Base-by-base conservation (phyloP, 768 basidiomycete species). In the Zangia roseola region DNA sequence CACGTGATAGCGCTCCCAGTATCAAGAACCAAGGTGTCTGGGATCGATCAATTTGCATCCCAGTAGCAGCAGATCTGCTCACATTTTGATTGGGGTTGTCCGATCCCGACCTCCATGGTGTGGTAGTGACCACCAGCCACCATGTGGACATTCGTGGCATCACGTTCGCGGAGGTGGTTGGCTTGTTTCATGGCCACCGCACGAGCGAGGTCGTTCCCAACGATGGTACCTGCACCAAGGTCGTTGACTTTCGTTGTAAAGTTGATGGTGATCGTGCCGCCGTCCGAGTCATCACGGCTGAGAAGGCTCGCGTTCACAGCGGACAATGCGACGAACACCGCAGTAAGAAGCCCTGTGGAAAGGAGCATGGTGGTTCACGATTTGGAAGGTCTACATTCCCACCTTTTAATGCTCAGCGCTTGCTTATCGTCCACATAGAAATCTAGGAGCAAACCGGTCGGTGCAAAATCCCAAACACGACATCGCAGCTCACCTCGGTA, bases 1-100 rank as follows among this genome's bases (percentile, higher is more conserved):
- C 63, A 65, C 12, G 63, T 65, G 43, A 62, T 65, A 24, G 59
- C 53, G 35, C 64, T 66, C 17, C 63, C 45, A 14, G 64, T 65
- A 39, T 65, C 63, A 31, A 64, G n/a, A n/a, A n/a, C n/a, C n/a
- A n/a, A n/a, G n/a, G n/a, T n/a, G n/a, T n/a, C n/a, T n/a, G n/a
- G n/a, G n/a, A n/a, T n/a, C n/a, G n/a, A n/a, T n/a, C n/a, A n/a
- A n/a, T n/a, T n/a, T n/a, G n/a, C n/a, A n/a, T n/a, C n/a, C n/a
- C 12, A 28, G 12, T 28, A 10, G 28, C 28, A 36, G 14, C n/a
- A n/a, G 26, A 19, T 24, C 20, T 6, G 49, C 63, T 41, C 28
- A 69, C 67, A 63, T 25, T 57, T 41, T 19, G 62, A 63, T 12
- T 57, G 26, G 2, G 62, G 62, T 41, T 34, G 51, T 20, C 62